These are phyloP conservation scores for Trichoderma oligosporum DNA, from an alignment of 2,329 filamentous ascomycete species.

Conservation along the genomic window DNA sequence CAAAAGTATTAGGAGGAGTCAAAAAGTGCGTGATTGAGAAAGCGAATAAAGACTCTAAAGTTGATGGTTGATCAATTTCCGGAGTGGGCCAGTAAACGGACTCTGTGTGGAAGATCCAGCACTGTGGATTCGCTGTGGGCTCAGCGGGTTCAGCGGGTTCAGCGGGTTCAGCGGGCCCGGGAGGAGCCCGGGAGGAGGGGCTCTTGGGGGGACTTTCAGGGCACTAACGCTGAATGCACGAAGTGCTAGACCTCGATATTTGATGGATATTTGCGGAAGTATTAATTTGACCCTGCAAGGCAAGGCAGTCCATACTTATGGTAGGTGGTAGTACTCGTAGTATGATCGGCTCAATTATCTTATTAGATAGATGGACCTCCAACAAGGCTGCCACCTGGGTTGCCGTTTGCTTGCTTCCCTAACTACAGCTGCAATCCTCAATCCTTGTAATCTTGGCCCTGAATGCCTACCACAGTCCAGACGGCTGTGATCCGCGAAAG, in stretches of 20 bases:
- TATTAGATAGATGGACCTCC: no score
- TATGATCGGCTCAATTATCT: no score
- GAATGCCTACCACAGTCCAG: not conserved
- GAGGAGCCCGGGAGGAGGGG: slow-evolving; percentile 9
- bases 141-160: slow-evolving; percentile 9
- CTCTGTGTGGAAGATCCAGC: slow-evolving; percentile 3
- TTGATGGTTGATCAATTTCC: slow-evolving; percentile 19
- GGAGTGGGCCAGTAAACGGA: slow-evolving; percentile 8
- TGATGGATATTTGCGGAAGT: no score
- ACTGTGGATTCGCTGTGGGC: slow-evolving; percentile 11
- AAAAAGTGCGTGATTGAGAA: slow-evolving; percentile 2
- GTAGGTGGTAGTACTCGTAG: no score
- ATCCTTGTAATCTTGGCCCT: slow-evolving; percentile 4
- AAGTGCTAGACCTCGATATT: no score
- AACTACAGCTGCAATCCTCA: not conserved
- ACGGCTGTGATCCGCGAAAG: slow-evolving; percentile 11
- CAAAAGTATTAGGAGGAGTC: not conserved
- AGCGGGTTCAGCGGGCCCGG: no score
- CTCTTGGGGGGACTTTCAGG: not conserved
- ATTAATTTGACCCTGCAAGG: no score
- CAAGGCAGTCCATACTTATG: no score
- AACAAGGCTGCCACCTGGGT: not conserved
- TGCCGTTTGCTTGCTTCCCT: not conserved
- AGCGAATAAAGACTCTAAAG: slow-evolving; percentile 1
- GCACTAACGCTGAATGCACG: no score